Evolutionary conservation across 176 grass and related monocot species (phyloP).

Genomic region (Tillandsia fasciculata): DNA sequence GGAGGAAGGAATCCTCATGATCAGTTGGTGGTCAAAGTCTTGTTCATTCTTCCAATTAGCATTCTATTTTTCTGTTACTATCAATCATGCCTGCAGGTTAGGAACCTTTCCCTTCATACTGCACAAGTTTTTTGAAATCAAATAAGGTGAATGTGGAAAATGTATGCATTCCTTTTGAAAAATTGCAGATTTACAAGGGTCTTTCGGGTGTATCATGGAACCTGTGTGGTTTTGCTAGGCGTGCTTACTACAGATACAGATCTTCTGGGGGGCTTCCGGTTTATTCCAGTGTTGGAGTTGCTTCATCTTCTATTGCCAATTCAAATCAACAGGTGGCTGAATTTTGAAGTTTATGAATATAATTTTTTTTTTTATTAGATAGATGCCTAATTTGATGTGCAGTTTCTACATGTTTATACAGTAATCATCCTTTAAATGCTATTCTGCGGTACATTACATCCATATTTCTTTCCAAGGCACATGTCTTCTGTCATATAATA

Average conservation of each 20-base stretch:
- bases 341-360: not conserved
- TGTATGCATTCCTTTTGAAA: not conserved
- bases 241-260: conserved; percentile 49
- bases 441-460: too few relatives aligned
- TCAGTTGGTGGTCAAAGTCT: conserved; percentile 44
- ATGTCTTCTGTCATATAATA: too few relatives aligned
- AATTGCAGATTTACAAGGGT: conserved; percentile 53
- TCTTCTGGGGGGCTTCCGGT: conserved; percentile 54
- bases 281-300: conserved; percentile 61
- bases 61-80: conserved; percentile 70
- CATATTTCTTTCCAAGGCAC: too few relatives aligned
- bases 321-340: conserved; percentile 61
- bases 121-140: not conserved
- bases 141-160: not conserved
- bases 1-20: conserved; percentile 64
- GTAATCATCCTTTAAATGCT: too few relatives aligned
- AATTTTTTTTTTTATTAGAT: not conserved
- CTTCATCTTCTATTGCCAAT: conserved; percentile 56
- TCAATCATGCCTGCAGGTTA: conserved; percentile 63
- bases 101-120: not conserved
- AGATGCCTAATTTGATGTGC: not conserved
- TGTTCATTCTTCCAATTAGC: conserved; percentile 64
- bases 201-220: conserved; percentile 27
- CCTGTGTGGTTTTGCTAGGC: conserved; percentile 35
- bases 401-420: too few relatives aligned